Evolutionary conservation across 2,329 filamentous ascomycete species (phyloP).

Genomic region (Fusarium tanahbumbuense): DNA sequence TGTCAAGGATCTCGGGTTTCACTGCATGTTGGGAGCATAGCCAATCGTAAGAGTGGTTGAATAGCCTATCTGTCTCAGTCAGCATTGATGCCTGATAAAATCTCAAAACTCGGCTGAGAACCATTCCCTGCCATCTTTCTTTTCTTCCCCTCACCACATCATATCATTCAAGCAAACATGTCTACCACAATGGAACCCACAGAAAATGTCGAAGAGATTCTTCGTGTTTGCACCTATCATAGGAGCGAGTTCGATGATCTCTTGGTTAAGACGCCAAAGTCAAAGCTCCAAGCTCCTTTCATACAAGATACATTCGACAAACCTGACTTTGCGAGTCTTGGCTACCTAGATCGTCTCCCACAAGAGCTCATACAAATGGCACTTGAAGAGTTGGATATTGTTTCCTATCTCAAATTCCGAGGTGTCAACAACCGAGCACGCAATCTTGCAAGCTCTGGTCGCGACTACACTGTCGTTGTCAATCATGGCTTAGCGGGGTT

Average conservation of each 20-base stretch:
- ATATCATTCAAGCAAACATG: not conserved
- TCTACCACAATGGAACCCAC: not conserved
- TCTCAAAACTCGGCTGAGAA: not conserved
- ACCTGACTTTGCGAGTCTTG: not conserved
- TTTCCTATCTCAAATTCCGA: constrained; percentile 16
- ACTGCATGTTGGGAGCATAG: not conserved
- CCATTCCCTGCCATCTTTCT: not conserved
- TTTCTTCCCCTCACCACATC: not conserved
- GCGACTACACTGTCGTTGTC: constrained; percentile 1
- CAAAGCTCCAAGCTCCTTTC: constrained; percentile 15
- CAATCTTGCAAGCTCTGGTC: not conserved
- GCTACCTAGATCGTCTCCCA: not conserved
- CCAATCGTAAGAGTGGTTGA: not conserved
- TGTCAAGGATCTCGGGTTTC: not conserved
- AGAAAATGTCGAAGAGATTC: not conserved
- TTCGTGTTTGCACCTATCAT: constrained; percentile 19
- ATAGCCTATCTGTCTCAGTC: not conserved
- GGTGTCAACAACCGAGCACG: constrained; percentile 6
- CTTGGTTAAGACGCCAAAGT: not conserved
- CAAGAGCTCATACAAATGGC: constrained; percentile 14
- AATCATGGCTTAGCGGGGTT: constrained; percentile 7
- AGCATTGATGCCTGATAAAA: constrained; percentile 3
- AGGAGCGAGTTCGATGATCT: constrained; percentile 17
- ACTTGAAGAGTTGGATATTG: constrained; percentile 9
- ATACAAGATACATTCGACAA: not conserved